Base-by-base conservation (phyloP, 2,329 filamentous ascomycete genomes). In the Claviceps africana region DNA sequence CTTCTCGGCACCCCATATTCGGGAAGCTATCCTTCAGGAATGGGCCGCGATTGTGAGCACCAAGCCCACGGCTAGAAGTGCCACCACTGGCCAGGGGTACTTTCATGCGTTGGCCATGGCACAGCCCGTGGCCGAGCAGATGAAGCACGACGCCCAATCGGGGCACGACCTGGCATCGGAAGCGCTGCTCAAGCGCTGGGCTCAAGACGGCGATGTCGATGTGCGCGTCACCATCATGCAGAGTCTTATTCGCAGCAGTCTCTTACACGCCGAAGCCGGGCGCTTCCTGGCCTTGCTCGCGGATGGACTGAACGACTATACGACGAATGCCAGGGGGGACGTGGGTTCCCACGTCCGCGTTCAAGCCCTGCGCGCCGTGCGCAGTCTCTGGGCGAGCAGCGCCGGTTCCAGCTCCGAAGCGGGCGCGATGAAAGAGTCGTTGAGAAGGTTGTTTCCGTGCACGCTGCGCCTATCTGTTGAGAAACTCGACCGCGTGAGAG, bases 401-500 rank as follows among this genome's bases (percentile, higher is more conserved):
- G 55, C 53, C 0, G 53, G 56, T 40, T 53, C 19, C 19, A 30
- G n/a, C 51, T 43, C 4, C 49, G 46, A 58, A n/a, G 59, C 59
- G 40, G 56, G 47, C 8, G 64, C 64, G 59, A 55, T 62, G 3
- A 51, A 57, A 25, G 53, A 55, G 25, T 68, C 68, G 2, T 58
- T 73, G 11, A 59, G 63, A 11, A 59, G 59, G 30, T 62, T 81
- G 1, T 73, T 79, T 54, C 69, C 74, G 31, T 68, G 71, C 30
- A 68, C 76, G 2, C 71, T 87, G 33, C 79, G 89, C 1, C 74
- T 97, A 15, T 83, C 88, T 2, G 79, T 86, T 0, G 93, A 98
- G 67, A 96, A 95, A 64, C 75, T 97, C 2, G 91, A 97, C 65
- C 86, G 88, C 56, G 85, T 97, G 19, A 81, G 93, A 25, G 71